These are phyloP conservation scores for Leptographium flavum DNA, from an alignment of 2,329 filamentous ascomycete species.

Conservation along the genomic window DNA sequence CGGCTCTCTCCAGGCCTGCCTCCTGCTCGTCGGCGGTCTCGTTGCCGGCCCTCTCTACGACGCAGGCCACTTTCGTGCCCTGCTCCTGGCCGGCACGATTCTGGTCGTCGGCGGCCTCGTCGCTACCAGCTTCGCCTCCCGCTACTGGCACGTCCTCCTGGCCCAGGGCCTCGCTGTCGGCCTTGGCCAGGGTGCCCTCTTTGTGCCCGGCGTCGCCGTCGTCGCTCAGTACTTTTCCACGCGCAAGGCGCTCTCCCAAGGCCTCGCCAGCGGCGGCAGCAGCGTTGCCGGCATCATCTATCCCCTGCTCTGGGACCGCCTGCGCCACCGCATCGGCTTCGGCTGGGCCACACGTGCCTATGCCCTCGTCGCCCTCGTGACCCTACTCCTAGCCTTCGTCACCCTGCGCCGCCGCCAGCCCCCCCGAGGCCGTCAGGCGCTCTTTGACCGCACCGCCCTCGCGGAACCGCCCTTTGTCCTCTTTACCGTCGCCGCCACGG, in stretches of 20 bases:
- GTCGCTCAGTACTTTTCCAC: slow-evolving; percentile 21
- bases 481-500: slow-evolving; percentile 22
- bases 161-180: slow-evolving; percentile 25
- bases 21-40: slow-evolving; percentile 25
- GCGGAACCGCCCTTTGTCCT: slow-evolving; percentile 24
- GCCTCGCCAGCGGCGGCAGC: slow-evolving; percentile 12
- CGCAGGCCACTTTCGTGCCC: slow-evolving; percentile 23
- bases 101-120: slow-evolving; percentile 26
- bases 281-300: slow-evolving; percentile 14
- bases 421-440: background rate
- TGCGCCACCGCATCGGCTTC: slow-evolving; percentile 12
- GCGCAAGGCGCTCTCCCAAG: slow-evolving; percentile 11
- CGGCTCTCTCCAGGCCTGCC: slow-evolving; percentile 25
- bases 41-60: slow-evolving; percentile 28
- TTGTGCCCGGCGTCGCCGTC: slow-evolving; percentile 22
- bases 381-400: background rate
- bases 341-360: slow-evolving; percentile 14
- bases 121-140: slow-evolving; percentile 27
- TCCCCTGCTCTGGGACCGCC: slow-evolving; percentile 12
- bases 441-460: slow-evolving; percentile 22
- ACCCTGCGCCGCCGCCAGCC: background rate
- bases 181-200: slow-evolving; percentile 21
- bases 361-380: slow-evolving; percentile 11
- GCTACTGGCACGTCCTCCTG: slow-evolving; percentile 28
- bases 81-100: slow-evolving; percentile 21